Evolutionary conservation across 2,329 filamentous ascomycete genomes (phyloP).

Genomic region (Verticillium isaacii): DNA sequence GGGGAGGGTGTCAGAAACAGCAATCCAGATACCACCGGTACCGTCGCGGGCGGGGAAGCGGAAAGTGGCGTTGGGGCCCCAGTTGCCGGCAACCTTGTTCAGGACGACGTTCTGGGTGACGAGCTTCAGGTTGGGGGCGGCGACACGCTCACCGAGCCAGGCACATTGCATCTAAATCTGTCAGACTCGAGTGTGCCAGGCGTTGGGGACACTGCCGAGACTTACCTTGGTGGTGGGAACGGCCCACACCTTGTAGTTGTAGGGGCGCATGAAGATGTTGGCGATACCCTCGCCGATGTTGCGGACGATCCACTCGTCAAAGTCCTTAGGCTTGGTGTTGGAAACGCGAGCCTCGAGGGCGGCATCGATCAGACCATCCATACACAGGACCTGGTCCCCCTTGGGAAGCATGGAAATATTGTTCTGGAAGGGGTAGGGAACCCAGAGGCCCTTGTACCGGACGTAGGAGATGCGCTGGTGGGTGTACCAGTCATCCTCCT

Average conservation of each 20-base stretch:
- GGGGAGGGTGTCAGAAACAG: conserved; percentile 87
- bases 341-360: conserved; percentile 81
- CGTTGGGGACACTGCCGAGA: not conserved
- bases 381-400: conserved; percentile 91
- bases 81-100: conserved; percentile 92
- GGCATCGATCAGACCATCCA: conserved; percentile 94
- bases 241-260: conserved; percentile 99
- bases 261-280: conserved; percentile 96
- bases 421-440: conserved; percentile 99
- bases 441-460: conserved; percentile 93
- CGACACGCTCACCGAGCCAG: conserved; percentile 98
- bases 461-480: conserved; percentile 99
- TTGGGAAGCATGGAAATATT: conserved; percentile 98
- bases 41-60: conserved; percentile 93
- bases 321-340: conserved; percentile 90
- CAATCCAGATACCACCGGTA: conserved; percentile 98
- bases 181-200: not conserved
- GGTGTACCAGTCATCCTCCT: conserved; percentile 91
- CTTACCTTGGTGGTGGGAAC: conserved; percentile 92
- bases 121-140: conserved; percentile 90
- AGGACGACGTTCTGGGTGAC: conserved; percentile 93
- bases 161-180: conserved; percentile 84
- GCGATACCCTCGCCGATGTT: conserved; percentile 87
- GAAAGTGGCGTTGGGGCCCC: conserved; percentile 98
- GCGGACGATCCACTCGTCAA: conserved; percentile 96